phyloP scores from a whole-genome alignment of 2,329 filamentous ascomycete genomes.

The Alternaria gansuensis region DNA sequence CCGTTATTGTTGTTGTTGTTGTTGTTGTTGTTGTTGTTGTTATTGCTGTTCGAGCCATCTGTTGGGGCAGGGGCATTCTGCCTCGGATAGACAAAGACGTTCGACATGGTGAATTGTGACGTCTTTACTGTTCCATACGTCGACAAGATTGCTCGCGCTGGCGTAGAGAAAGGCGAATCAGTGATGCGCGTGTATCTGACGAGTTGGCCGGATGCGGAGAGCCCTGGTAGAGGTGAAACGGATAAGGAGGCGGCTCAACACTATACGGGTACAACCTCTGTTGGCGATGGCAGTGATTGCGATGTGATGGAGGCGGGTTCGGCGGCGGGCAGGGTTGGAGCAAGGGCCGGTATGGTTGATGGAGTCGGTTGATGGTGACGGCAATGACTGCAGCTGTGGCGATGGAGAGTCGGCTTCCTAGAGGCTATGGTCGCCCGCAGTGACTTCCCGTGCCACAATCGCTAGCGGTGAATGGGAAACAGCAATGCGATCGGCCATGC shows the following conservation, averaged over 20 bases:
- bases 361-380: slow-evolving; percentile 34
- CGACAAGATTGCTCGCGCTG: neutral
- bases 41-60: slow-evolving; percentile 22
- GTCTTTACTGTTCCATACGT: slow-evolving; percentile 22
- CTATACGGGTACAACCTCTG: slow-evolving; percentile 4
- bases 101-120: slow-evolving; percentile 21
- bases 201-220: slow-evolving; percentile 20
- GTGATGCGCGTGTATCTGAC: slow-evolving; percentile 1
- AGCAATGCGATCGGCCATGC: slow-evolving; percentile 35
- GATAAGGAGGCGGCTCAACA: slow-evolving; percentile 4
- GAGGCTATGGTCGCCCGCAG: slow-evolving; percentile 20
- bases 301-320: slow-evolving; percentile 3
- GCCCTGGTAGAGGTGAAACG: slow-evolving; percentile 13
- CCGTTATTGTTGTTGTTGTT: slow-evolving; percentile 47
- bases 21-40: slow-evolving; percentile 42
- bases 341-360: slow-evolving; percentile 1
- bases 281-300: slow-evolving; percentile 1
- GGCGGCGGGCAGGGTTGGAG: slow-evolving; percentile 7
- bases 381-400: slow-evolving; percentile 40
- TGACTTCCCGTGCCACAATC: slow-evolving; percentile 27
- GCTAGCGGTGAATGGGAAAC: slow-evolving; percentile 28
- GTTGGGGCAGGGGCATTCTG: slow-evolving; percentile 14
- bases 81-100: slow-evolving; percentile 2
- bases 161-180: slow-evolving; percentile 6
- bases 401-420: slow-evolving; percentile 29